These are phyloP conservation scores for Fusarium denticulatum DNA, from an alignment of 2,329 filamentous ascomycete species.

Conservation along the genomic window DNA sequence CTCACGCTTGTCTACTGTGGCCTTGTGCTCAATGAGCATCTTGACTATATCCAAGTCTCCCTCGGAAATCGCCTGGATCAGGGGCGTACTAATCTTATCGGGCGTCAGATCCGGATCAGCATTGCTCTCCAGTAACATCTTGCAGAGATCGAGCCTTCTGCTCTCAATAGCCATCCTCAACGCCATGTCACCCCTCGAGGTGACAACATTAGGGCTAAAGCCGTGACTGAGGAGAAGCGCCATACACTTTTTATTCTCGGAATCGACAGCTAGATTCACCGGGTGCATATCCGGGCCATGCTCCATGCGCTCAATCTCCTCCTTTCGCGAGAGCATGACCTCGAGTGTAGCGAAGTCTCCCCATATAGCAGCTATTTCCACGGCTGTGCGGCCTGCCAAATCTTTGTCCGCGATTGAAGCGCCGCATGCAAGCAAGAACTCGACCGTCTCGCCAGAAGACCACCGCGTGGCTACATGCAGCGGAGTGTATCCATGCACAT, in stretches of 20 bases:
- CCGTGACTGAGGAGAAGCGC: not conserved
- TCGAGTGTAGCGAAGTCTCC: not conserved
- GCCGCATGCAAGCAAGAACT: not conserved
- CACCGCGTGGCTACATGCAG: too few relatives aligned
- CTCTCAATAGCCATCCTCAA: accelerated
- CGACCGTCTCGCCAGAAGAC: too few relatives aligned
- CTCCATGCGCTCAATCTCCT: accelerated
- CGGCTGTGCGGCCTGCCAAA: too few relatives aligned
- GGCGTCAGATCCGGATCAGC: not conserved
- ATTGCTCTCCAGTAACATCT: not conserved
- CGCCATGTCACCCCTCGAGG: accelerated
- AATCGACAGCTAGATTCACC: accelerated
- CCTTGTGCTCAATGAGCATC: not conserved
- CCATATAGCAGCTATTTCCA: too few relatives aligned
- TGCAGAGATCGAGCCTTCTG: not conserved
- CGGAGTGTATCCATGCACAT: too few relatives aligned
- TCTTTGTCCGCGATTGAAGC: not conserved
- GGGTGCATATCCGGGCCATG: accelerated
- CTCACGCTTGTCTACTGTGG: not conserved
- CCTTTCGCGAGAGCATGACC: not conserved
- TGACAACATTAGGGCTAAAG: not conserved
- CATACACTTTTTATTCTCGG: not conserved
- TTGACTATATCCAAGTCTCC: not conserved
- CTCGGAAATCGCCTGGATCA: accelerated
- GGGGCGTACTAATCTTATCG: accelerated